These are phyloP conservation scores for Alternaria solani DNA, from an alignment of 2,329 filamentous ascomycete genomes.

Conservation along the genomic window DNA sequence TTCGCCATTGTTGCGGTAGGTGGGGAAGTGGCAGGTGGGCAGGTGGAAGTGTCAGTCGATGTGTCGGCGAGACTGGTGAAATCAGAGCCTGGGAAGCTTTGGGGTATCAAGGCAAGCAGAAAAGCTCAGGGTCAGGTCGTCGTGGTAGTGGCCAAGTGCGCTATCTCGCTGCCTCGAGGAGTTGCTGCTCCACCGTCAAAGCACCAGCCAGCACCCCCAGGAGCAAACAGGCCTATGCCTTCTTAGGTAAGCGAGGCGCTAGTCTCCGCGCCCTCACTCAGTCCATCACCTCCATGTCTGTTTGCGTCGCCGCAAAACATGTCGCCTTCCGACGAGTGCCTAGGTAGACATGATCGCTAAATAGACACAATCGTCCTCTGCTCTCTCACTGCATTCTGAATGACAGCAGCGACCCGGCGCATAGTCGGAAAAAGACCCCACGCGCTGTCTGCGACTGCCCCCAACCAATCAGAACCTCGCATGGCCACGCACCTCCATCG, in stretches of 20 bases:
- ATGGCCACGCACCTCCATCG: constrained; percentile 3
- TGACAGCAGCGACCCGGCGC: neutral
- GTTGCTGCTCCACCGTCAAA: constrained; percentile 17
- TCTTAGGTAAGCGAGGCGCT: constrained; percentile 17
- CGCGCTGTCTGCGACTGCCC: neutral
- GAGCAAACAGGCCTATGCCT: constrained; percentile 12
- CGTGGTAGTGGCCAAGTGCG: constrained; percentile 20
- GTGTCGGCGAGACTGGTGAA: neutral
- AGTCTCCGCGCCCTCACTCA: constrained; percentile 2
- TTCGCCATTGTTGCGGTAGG: constrained; percentile 78
- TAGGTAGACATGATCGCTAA: neutral
- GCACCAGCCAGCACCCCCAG: constrained; percentile 17
- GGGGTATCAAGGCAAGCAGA: constrained; percentile 6
- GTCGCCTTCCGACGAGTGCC: neutral
- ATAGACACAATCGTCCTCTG: neutral
- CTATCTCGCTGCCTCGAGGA: constrained; percentile 22
- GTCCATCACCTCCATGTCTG: neutral
- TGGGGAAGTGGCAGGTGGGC: constrained; percentile 25
- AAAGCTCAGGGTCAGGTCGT: constrained; percentile 2
- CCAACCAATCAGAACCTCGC: constrained; percentile 23
- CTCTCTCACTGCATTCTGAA: neutral
- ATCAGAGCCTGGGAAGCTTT: constrained; percentile 1
- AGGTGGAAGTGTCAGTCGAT: constrained; percentile 2
- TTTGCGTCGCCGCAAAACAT: neutral
- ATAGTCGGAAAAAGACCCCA: neutral